Conservation (phyloP, 371 early-diverging fungal genomes). For the Mucor circinelloides region DNA sequence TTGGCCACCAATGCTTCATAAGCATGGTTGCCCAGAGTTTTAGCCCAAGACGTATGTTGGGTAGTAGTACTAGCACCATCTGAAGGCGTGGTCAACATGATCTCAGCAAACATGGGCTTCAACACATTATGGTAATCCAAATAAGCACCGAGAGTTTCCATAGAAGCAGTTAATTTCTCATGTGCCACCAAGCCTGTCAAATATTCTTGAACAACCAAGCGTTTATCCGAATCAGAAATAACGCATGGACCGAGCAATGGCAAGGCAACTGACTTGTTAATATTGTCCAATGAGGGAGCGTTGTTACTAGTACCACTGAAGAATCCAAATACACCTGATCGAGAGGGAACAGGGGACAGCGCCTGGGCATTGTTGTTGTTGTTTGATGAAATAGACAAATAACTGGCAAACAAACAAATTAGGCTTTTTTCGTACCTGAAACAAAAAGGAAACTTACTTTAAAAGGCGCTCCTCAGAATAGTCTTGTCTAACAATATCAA, state of each 20-base stretch:
- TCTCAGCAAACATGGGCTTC: conserved; percentile 23
- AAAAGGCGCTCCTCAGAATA: conserved; percentile 23
- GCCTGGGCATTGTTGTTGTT: background rate
- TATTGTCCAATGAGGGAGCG: background rate
- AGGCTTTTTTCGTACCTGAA: background rate
- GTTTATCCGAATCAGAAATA: background rate
- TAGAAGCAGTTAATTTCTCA: conserved; percentile 11
- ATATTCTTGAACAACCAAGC: conserved; percentile 15
- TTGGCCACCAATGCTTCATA: conserved; percentile 21
- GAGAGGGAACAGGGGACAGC: conserved; percentile 6
- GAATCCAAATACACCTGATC: background rate
- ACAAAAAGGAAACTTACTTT: conserved; percentile 23
- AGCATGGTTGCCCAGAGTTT: conserved; percentile 3
- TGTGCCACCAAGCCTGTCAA: conserved; percentile 21
- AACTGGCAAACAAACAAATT: background rate
- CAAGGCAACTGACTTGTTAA: background rate
- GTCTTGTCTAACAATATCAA: conserved; percentile 25
- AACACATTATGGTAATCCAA: conserved; percentile 18
- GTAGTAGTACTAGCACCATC: background rate
- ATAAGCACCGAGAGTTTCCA: conserved; percentile 20
- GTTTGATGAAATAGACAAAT: background rate
- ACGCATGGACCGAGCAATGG: conserved; percentile 4
- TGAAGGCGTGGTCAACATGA: conserved; percentile 16
- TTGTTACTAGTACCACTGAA: background rate
- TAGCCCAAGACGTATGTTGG: conserved; percentile 3